These are phyloP conservation scores for Alternaria gansuensis DNA, from an alignment of 2,329 filamentous ascomycete genomes.

Conservation along the genomic window DNA sequence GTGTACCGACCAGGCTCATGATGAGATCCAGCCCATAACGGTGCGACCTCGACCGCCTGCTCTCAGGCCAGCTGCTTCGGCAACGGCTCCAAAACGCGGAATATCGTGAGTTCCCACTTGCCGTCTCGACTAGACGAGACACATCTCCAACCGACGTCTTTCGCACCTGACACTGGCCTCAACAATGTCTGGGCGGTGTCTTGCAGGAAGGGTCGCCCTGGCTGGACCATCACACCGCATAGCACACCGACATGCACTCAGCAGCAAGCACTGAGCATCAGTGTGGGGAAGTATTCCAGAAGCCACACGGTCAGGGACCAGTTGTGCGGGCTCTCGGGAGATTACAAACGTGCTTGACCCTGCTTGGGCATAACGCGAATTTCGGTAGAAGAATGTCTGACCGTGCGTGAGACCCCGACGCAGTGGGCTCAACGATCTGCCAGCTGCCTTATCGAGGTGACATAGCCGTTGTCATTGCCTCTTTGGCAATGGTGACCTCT, in stretches of 20 bases:
- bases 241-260: constrained; percentile 29
- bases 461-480: constrained; percentile 35
- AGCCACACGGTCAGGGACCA: constrained; percentile 45
- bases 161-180: constrained; percentile 22
- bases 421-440: constrained; percentile 30
- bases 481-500: constrained; percentile 34
- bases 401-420: constrained; percentile 40
- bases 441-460: constrained; percentile 43
- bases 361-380: constrained; percentile 46
- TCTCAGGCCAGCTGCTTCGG: constrained; percentile 29
- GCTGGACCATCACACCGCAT: constrained; percentile 36
- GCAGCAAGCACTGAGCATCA: constrained; percentile 35
- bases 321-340: constrained; percentile 42
- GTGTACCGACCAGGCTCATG: constrained; percentile 13
- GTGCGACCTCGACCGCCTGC: constrained; percentile 32
- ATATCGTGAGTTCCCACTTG: constrained; percentile 43
- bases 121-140: constrained; percentile 44
- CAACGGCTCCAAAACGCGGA: constrained; percentile 44
- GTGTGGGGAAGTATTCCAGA: constrained; percentile 47
- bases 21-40: constrained; percentile 27
- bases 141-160: constrained; percentile 29
- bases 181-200: constrained; percentile 32
- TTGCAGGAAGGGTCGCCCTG: constrained; percentile 32
- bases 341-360: constrained; percentile 36
- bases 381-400: constrained; percentile 36